Evolutionary conservation across 495 filamentous ascomycete genomes (phyloP).

Genomic region (Ramalina peruviana): DNA sequence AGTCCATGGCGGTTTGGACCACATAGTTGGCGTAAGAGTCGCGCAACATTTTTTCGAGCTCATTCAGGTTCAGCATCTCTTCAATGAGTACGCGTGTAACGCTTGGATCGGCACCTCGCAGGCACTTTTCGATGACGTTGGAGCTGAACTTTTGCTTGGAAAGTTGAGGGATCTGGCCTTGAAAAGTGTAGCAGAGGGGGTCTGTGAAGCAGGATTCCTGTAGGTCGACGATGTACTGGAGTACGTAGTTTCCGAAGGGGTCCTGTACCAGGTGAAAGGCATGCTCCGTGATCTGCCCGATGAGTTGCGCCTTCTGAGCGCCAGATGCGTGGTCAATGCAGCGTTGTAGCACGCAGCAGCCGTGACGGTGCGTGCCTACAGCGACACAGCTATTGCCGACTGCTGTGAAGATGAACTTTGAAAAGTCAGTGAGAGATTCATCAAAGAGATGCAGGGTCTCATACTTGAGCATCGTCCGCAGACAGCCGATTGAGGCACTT

Average conservation of each 20-base stretch:
- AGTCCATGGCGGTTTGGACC: constrained; percentile 89
- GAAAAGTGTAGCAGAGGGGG: constrained; percentile 66
- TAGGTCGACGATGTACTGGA: constrained; percentile 95
- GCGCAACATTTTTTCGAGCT: constrained; percentile 74
- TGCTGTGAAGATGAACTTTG: constrained; percentile 80
- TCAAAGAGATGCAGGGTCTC: neutral
- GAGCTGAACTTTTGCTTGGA: constrained; percentile 99
- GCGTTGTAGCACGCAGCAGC: constrained; percentile 93
- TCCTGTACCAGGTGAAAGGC: constrained; percentile 79
- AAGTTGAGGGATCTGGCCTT: constrained; percentile 54
- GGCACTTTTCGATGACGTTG: constrained; percentile 95
- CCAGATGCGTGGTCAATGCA: constrained; percentile 96
- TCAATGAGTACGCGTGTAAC: constrained; percentile 70
- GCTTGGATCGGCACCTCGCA: constrained; percentile 57
- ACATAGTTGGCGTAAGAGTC: constrained; percentile 96
- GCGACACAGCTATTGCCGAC: constrained; percentile 74
- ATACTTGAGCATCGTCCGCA: constrained; percentile 55
- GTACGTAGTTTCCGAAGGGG: constrained; percentile 95
- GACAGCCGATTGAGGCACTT: constrained; percentile 92
- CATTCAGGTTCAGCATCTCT: constrained; percentile 59
- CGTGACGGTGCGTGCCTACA: constrained; percentile 93
- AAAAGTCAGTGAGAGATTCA: neutral
- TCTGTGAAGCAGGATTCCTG: constrained; percentile 70
- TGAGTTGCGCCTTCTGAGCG: constrained; percentile 71
- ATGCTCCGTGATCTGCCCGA: constrained; percentile 70